phyloP scores from a whole-genome alignment of 2,329 filamentous ascomycete genomes.

The Phaeomoniella chlamydospora region DNA sequence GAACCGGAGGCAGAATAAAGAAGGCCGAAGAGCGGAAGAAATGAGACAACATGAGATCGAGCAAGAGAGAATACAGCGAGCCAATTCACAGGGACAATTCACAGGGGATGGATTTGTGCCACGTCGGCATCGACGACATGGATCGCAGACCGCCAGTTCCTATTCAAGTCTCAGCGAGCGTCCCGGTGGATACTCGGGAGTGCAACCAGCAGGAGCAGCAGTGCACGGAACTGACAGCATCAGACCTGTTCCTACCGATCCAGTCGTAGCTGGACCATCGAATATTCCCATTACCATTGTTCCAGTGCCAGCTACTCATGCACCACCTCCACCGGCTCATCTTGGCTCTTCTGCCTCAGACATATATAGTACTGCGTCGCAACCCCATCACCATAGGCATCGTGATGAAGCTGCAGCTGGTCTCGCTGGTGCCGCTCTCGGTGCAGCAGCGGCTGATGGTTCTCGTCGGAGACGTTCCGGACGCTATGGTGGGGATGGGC shows the following conservation, averaged over 20 bases:
- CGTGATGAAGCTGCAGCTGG: conserved; percentile 14
- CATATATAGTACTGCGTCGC: conserved; percentile 13
- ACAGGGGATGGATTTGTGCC: conserved; percentile 51
- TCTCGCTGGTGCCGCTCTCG: conserved; percentile 15
- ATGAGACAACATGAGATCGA: conserved; percentile 35
- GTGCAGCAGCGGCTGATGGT: conserved; percentile 15
- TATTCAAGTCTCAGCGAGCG: neutral
- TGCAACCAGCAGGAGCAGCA: conserved; percentile 8
- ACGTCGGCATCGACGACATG: conserved; percentile 7
- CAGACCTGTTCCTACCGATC: conserved; percentile 16
- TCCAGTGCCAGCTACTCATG: conserved; percentile 10
- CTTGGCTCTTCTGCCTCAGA: conserved; percentile 21
- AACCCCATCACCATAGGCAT: conserved; percentile 6
- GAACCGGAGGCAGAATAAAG: conserved; percentile 39
- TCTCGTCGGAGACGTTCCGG: conserved; percentile 17
- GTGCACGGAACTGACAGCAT: conserved; percentile 11
- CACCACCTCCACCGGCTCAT: conserved; percentile 23
- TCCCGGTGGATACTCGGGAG: neutral
- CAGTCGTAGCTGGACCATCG: conserved; percentile 10
- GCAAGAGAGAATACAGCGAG: conserved; percentile 36
- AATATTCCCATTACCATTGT: conserved; percentile 18
- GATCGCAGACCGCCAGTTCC: conserved; percentile 1
- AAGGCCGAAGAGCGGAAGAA: conserved; percentile 45
- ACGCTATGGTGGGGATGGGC: conserved; percentile 24
- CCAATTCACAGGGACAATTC: conserved; percentile 46